Conservation (phyloP, 2,329 filamentous ascomycete species). For the Pseudogymnoascus sp. region DNA sequence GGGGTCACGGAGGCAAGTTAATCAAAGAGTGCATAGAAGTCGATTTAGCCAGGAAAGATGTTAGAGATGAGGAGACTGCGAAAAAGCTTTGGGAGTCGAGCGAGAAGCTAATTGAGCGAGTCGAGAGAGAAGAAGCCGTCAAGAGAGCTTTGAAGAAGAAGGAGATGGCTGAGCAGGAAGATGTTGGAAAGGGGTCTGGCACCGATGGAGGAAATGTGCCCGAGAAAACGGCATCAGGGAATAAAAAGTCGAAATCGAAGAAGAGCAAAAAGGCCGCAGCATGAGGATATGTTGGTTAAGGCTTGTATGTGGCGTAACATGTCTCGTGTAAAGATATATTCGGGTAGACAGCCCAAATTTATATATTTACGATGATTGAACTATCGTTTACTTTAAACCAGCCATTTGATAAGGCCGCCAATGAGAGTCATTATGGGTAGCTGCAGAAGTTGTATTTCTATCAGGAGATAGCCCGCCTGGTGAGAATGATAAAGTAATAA, state of each 20-base stretch:
- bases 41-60: slow-evolving; percentile 62
- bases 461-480: not conserved
- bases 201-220: not conserved
- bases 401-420: too few species aligned
- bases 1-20: slow-evolving; percentile 59
- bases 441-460: not conserved
- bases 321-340: not conserved
- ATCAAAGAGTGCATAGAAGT: slow-evolving; percentile 86
- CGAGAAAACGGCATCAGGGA: slow-evolving; percentile 2
- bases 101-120: slow-evolving; percentile 72
- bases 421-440: not conserved
- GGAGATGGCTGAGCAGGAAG: slow-evolving; percentile 30
- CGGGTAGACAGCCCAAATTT: not conserved
- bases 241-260: not conserved
- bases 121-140: slow-evolving; percentile 71
- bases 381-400: not conserved
- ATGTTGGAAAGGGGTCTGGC: slow-evolving; percentile 14
- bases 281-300: not conserved
- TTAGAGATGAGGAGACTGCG: slow-evolving; percentile 70
- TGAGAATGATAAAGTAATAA: not conserved
- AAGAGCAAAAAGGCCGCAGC: not conserved
- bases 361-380: not conserved
- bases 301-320: not conserved
- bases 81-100: slow-evolving; percentile 87
- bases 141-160: slow-evolving; percentile 35